phyloP scores from a whole-genome alignment of 805 yeast species.

The Candida sakaeoensis region DNA sequence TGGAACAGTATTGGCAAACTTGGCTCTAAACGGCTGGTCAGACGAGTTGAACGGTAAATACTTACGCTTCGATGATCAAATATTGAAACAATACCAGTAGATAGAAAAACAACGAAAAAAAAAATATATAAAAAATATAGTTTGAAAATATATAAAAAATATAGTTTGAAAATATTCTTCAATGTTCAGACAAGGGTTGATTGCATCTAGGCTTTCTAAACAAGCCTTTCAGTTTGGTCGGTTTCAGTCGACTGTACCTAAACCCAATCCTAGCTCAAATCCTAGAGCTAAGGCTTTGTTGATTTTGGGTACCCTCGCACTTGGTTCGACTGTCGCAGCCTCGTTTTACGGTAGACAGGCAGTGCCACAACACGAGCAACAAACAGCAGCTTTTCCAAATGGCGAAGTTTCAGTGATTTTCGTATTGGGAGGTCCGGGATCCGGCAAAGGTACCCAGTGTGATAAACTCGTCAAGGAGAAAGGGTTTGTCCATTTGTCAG shows the following conservation, averaged over 20 bases:
- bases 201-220: background rate
- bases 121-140: no score
- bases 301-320: slow-evolving; percentile 44
- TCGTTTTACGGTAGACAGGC: slow-evolving; percentile 35
- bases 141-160: background rate
- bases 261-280: no score
- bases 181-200: slow-evolving; percentile 3
- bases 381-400: slow-evolving; percentile 38
- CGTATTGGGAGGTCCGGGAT: slow-evolving; percentile 96
- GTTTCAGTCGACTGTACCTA: slow-evolving; percentile 10
- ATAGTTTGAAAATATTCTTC: background rate
- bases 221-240: slow-evolving; percentile 4
- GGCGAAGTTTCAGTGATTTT: slow-evolving; percentile 77
- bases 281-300: slow-evolving; percentile 25
- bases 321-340: slow-evolving; percentile 46
- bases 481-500: slow-evolving; percentile 83
- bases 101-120: background rate
- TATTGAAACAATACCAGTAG: slow-evolving; percentile 10
- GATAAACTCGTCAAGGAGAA: slow-evolving; percentile 75
- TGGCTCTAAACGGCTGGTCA: slow-evolving; percentile 61
- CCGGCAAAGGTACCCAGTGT: slow-evolving; percentile 98
- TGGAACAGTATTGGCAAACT: slow-evolving; percentile 62
- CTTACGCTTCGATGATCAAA: slow-evolving; percentile 54
- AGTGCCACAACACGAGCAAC: slow-evolving; percentile 1
- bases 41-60: slow-evolving; percentile 61